Evolutionary conservation across 2,329 filamentous ascomycete species (phyloP).

Genomic region (Myriosclerotinia curreyana): DNA sequence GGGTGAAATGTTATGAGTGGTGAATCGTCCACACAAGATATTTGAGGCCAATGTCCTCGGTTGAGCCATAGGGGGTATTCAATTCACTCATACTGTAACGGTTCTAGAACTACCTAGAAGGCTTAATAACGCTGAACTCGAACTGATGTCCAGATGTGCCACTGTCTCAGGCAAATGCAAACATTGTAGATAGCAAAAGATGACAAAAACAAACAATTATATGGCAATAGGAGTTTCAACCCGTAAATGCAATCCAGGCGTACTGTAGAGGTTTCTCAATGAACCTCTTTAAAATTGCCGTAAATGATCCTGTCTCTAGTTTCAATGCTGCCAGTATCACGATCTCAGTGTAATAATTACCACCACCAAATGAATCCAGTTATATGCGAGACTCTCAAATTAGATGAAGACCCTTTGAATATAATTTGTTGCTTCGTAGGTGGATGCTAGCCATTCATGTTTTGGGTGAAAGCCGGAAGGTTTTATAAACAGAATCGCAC

Average conservation of each 20-base stretch:
- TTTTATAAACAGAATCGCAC: neutral
- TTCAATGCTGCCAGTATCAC: neutral
- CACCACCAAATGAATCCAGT: neutral
- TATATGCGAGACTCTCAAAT: neutral
- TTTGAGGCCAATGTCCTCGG: neutral
- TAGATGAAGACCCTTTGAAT: neutral
- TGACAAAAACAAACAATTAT: neutral
- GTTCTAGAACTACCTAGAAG: slow-evolving; percentile 4
- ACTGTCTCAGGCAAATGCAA: neutral
- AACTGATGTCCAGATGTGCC: neutral
- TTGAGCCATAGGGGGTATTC: neutral
- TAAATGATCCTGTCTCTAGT: neutral
- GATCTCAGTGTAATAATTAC: neutral
- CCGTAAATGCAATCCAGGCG: neutral
- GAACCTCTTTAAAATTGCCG: no score
- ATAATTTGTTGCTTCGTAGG: neutral
- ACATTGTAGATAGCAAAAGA: neutral
- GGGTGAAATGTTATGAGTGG: neutral
- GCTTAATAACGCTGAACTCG: neutral
- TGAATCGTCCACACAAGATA: neutral
- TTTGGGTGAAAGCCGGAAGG: neutral
- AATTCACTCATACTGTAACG: neutral
- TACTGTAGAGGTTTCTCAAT: no score
- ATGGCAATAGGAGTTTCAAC: neutral
- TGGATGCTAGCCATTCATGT: neutral